Evolutionary conservation across 1,139 yeast genomes (phyloP).

Genomic region (Taphrina confusa): DNA sequence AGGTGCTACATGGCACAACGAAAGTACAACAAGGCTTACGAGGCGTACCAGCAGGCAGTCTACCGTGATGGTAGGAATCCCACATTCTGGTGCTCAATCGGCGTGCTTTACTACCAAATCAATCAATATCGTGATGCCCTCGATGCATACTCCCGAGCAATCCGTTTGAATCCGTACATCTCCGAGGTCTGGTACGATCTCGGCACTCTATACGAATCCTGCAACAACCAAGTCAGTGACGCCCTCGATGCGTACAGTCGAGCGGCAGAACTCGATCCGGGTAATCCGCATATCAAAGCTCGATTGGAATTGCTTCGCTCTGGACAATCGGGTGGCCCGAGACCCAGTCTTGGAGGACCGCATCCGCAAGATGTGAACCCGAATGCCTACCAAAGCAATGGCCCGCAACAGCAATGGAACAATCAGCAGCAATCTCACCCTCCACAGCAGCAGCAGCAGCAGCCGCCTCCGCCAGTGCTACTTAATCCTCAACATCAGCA

Average conservation of each 20-base stretch:
- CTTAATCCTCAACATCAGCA: constrained; percentile 13
- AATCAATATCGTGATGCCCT: constrained; percentile 94
- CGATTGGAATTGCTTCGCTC: constrained; percentile 74
- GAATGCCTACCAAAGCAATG: constrained; percentile 53
- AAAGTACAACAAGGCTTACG: constrained; percentile 94
- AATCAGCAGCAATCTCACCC: constrained; percentile 40
- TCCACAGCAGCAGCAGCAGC: constrained; percentile 13
- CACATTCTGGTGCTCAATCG: constrained; percentile 98
- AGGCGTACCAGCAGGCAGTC: constrained; percentile 97
- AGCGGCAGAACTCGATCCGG: constrained; percentile 93
- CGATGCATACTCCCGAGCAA: constrained; percentile 96
- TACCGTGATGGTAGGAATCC: constrained; percentile 95
- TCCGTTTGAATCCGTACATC: constrained; percentile 89
- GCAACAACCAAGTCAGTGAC: constrained; percentile 91
- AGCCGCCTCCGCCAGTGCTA: not conserved
- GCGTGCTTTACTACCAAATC: constrained; percentile 92
- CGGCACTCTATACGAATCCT: constrained; percentile 94
- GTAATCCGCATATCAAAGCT: constrained; percentile 89
- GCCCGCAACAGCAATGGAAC: constrained; percentile 41
- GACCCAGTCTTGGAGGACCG: constrained; percentile 48
- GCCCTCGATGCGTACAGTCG: constrained; percentile 96
- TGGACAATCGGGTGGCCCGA: constrained; percentile 56
- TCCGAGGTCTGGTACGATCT: constrained; percentile 98
- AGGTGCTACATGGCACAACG: constrained; percentile 95
- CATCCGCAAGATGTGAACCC: constrained; percentile 50